Evolutionary conservation across 495 filamentous ascomycete genomes (phyloP).

Genomic region (Mycothermus thermophilus): DNA sequence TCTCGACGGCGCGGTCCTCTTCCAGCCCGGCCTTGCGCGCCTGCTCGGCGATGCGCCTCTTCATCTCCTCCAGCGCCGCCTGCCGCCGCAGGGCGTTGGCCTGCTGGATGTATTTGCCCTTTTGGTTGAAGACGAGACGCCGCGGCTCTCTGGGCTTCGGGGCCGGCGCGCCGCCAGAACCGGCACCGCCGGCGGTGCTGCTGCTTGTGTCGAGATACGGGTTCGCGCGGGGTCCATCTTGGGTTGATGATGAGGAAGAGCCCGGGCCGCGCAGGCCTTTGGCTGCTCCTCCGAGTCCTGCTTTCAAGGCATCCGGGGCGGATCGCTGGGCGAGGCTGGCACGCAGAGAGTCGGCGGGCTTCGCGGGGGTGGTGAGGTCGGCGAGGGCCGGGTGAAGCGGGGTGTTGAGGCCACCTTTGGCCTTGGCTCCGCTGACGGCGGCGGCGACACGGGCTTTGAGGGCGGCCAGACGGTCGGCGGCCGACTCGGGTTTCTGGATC

Average conservation of each 20-base stretch:
- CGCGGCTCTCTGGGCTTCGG: constrained; percentile 52
- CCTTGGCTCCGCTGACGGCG: constrained; percentile 47
- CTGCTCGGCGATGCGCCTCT: constrained; percentile 75
- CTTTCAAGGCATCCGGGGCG: constrained; percentile 7
- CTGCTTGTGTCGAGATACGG: constrained; percentile 74
- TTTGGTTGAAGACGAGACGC: constrained; percentile 81
- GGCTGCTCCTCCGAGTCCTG: constrained; percentile 16
- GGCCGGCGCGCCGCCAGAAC: constrained; percentile 47
- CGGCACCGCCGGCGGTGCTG: no score
- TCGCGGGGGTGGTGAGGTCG: constrained; percentile 48
- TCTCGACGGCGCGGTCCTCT: constrained; percentile 80
- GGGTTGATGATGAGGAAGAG: constrained; percentile 8
- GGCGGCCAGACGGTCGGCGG: constrained; percentile 44
- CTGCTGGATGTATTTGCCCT: constrained; percentile 93
- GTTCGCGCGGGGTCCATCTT: constrained; percentile 44
- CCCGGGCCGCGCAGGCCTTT: constrained; percentile 23
- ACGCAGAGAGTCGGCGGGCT: constrained; percentile 26
- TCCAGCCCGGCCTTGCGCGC: constrained; percentile 78
- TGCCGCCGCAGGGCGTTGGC: constrained; percentile 76
- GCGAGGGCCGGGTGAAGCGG: constrained; percentile 82
- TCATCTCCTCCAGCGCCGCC: constrained; percentile 83
- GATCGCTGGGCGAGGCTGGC: constrained; percentile 15
- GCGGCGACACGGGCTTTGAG: constrained; percentile 74
- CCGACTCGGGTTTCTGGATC: constrained; percentile 38
- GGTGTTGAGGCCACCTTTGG: constrained; percentile 68